Percentiles rank a stretch among this genome's conserved stretches.
Evolutionary conservation across 805 yeast species (phyloP).

Genomic region (Kodamaea jinghongensis): DNA sequence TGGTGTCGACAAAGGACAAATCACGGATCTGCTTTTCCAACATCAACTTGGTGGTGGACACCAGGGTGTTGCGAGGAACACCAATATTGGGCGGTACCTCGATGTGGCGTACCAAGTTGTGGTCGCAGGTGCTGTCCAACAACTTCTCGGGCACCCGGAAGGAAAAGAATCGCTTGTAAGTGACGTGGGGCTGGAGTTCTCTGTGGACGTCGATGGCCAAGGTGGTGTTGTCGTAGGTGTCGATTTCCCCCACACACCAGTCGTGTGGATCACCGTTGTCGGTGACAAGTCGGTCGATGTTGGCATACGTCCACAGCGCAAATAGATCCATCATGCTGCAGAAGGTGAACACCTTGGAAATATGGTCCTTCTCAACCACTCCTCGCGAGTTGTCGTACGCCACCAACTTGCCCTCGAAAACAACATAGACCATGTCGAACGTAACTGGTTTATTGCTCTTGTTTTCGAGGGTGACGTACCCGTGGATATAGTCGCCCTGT

Average conservation of each 20-base stretch:
- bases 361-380: conserved; percentile 21
- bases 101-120: conserved; percentile 33
- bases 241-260: conserved; percentile 47
- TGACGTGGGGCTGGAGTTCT: conserved; percentile 34
- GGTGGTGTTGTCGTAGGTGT: conserved; percentile 37
- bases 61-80: conserved; percentile 17
- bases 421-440: conserved; percentile 45
- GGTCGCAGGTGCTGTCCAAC: conserved; percentile 41
- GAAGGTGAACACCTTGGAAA: conserved; percentile 33
- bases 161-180: conserved; percentile 41
- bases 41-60: conserved; percentile 24
- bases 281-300: conserved; percentile 36
- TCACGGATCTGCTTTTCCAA: conserved; percentile 29
- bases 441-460: conserved; percentile 29
- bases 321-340: conserved; percentile 43
- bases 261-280: conserved; percentile 29
- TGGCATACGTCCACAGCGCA: conserved; percentile 45
- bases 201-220: conserved; percentile 37
- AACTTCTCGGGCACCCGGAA: conserved; percentile 41
- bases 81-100: conserved; percentile 40
- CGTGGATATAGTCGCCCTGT: conserved; percentile 44
- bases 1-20: conserved; percentile 34
- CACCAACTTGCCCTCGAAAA: conserved; percentile 37
- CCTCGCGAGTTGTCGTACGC: conserved; percentile 22
- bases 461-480: conserved; percentile 39